These are phyloP conservation scores for Picea glauca DNA, from an alignment of 75 land plant species.

Conservation along the genomic window DNA sequence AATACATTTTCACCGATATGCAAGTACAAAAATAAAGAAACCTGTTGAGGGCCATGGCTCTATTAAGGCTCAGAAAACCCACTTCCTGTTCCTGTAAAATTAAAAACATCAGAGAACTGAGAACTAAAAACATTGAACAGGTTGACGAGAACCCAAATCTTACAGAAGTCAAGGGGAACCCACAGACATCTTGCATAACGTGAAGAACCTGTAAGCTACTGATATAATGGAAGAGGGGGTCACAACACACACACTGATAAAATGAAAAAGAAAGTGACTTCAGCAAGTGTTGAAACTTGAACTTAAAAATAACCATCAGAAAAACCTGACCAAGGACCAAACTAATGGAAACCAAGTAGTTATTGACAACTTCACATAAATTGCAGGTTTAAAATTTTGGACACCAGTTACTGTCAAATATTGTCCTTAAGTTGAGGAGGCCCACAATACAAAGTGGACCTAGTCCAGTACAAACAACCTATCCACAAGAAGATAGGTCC, in stretches of 20 bases:
- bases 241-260: not conserved
- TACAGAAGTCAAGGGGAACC: not conserved
- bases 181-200: not conserved
- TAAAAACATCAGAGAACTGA: constrained; percentile 2
- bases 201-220: not conserved
- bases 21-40: constrained; percentile 18
- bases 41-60: constrained; percentile 90
- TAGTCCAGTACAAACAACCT: no score
- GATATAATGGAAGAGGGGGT: not conserved
- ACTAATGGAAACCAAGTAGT: not conserved
- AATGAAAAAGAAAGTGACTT: not conserved
- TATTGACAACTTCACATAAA: not conserved
- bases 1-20: not conserved
- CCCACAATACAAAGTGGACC: no score
- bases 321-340: not conserved
- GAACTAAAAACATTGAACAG: not conserved
- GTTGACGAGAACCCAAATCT: not conserved
- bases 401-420: not conserved
- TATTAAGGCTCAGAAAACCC: constrained; percentile 81
- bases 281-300: no score
- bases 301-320: not conserved
- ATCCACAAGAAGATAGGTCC: no score
- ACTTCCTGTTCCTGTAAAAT: constrained; percentile 36
- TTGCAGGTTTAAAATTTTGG: not conserved
- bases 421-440: not conserved